phyloP scores from a whole-genome alignment of 2,329 filamentous ascomycete species.

The Bipolaris zeicola region DNA sequence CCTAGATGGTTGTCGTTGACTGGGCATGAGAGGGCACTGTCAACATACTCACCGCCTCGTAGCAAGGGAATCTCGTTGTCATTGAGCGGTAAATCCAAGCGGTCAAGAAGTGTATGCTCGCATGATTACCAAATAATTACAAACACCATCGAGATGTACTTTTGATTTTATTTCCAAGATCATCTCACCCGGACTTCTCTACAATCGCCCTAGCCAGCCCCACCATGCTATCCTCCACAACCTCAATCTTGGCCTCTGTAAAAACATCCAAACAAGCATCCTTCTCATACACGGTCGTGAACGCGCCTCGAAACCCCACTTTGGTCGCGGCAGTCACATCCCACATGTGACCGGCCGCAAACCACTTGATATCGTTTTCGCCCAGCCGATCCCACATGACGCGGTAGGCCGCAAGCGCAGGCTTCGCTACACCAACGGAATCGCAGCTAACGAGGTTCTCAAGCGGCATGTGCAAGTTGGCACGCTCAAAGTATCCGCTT shows the following conservation, averaged over 20 bases:
- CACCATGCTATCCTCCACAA: conserved; percentile 9
- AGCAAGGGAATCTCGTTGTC: too few species aligned
- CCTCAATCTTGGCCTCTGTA: conserved; percentile 13
- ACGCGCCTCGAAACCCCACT: conserved; percentile 46
- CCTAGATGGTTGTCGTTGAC: not conserved
- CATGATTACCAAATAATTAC: not conserved
- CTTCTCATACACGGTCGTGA: conserved; percentile 15
- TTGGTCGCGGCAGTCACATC: conserved; percentile 60
- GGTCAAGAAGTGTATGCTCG: not conserved
- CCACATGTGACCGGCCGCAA: conserved; percentile 66
- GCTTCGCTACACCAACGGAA: conserved; percentile 56
- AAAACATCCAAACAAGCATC: conserved; percentile 18
- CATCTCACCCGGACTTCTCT: conserved; percentile 9
- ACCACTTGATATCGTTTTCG: conserved; percentile 56
- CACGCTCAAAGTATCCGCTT: conserved; percentile 57
- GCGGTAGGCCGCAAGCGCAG: conserved; percentile 55
- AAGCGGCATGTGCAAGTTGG: conserved; percentile 57
- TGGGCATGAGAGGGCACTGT: not conserved
- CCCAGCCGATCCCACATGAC: conserved; percentile 52
- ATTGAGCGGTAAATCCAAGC: not conserved
- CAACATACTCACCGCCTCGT: not conserved
- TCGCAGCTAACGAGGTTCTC: conserved; percentile 62
- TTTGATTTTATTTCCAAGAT: not conserved
- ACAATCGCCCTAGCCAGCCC: conserved; percentile 16
- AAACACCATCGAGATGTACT: not conserved